phyloP scores from a whole-genome alignment of 2,329 filamentous ascomycete genomes.

The Penicillium sp. region DNA sequence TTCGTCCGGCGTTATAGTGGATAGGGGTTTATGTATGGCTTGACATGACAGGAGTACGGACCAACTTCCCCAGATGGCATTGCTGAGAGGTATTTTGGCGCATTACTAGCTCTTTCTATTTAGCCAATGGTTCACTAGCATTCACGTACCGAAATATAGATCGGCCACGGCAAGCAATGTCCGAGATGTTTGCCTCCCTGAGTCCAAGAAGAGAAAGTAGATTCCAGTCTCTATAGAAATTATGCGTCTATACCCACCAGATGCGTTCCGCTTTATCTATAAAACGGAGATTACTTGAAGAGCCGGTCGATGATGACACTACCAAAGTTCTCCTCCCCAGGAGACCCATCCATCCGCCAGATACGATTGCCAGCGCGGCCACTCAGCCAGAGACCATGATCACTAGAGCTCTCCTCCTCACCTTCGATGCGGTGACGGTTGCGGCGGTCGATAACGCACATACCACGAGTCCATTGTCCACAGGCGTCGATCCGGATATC shows the following conservation, averaged over 20 bases:
- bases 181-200: neutral
- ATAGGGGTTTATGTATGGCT: neutral
- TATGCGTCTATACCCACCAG: neutral
- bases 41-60: conserved; percentile 2
- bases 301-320: conserved; percentile 63
- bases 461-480: conserved; percentile 92
- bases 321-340: conserved; percentile 66
- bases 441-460: conserved; percentile 80
- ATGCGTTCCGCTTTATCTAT: neutral
- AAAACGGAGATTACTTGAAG: conserved; percentile 43
- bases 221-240: neutral
- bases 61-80: neutral
- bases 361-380: conserved; percentile 73
- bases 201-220: neutral
- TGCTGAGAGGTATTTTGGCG: neutral
- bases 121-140: neutral
- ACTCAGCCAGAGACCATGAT: conserved; percentile 75
- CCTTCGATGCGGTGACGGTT: conserved; percentile 43
- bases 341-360: conserved; percentile 66
- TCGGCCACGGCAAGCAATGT: neutral
- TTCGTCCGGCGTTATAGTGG: neutral
- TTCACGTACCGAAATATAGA: neutral
- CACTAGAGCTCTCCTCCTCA: conserved; percentile 62
- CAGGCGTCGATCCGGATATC: conserved; percentile 86
- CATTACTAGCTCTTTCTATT: neutral